Conservation (phyloP, 169 alveolate species). For the Plasmodium gonderi region DNA sequence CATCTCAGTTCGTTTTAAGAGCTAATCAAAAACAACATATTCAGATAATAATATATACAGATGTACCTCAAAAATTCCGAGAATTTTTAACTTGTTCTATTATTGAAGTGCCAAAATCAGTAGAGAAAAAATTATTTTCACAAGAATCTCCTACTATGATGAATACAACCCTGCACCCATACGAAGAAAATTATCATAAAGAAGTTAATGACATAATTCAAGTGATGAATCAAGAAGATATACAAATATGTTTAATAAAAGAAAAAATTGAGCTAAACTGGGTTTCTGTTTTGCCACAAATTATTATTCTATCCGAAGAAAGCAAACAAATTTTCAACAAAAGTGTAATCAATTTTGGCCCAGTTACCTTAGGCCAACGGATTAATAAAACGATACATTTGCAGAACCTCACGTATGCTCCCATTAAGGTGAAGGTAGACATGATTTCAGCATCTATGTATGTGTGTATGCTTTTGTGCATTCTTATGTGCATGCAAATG, state of each 20-base stretch:
- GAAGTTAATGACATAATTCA: slow-evolving; percentile 23
- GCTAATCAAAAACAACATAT: slow-evolving; percentile 22
- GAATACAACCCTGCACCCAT: slow-evolving; percentile 15
- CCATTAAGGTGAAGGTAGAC: slow-evolving; percentile 32
- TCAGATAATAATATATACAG: slow-evolving; percentile 27
- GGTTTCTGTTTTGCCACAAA: slow-evolving; percentile 59
- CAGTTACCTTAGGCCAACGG: slow-evolving; percentile 44
- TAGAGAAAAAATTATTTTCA: slow-evolving; percentile 16
- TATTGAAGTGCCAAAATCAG: slow-evolving; percentile 51
- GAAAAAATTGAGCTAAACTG: slow-evolving; percentile 23
- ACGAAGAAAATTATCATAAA: slow-evolving; percentile 45
- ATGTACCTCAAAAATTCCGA: slow-evolving; percentile 41
- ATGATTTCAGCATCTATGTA: neutral
- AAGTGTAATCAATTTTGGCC: slow-evolving; percentile 61
- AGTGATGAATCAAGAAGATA: slow-evolving; percentile 42
- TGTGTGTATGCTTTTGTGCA: neutral
- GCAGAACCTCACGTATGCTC: slow-evolving; percentile 51
- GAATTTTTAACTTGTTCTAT: slow-evolving; percentile 42
- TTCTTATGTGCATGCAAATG: neutral
- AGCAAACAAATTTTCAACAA: slow-evolving; percentile 33
- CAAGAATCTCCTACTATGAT: neutral
- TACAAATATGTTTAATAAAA: slow-evolving; percentile 51
- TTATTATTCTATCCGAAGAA: slow-evolving; percentile 29
- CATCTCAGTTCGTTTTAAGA: slow-evolving; percentile 58
- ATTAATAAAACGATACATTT: slow-evolving; percentile 24